Evolutionary conservation across 2,329 filamentous ascomycete genomes (phyloP), one percentile per base, ranked within the genome.

Genomic region (Xylariaceae sp.): DNA sequence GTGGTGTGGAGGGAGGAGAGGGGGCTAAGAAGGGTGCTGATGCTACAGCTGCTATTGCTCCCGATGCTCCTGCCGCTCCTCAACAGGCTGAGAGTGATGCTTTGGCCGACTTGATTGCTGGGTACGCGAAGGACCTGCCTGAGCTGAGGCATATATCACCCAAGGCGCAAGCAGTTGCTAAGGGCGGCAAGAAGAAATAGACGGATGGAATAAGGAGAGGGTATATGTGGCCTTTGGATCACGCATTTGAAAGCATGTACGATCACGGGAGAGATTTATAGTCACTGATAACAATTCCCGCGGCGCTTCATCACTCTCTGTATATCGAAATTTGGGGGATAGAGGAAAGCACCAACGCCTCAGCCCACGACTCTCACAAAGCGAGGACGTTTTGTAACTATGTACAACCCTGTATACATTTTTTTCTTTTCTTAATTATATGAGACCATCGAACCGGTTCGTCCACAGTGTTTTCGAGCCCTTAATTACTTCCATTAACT

Each of bases 181-280:
- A n/a, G n/a, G n/a, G n/a, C n/a, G n/a, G n/a, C n/a, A 71, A 69
- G 65, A 75, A 72, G 66, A 76, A 71, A 60, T 74, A 69, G 62
- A 46, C 48, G 48, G 45, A n/a, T 22, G 21, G 6, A 3, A 37
- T 5, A 22, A 27, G 6, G 5, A 23, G 42, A 17, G 16, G 19
- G 48, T 20, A 47, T 40, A 43, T 20, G 22, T 21, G 39, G 35
- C 12, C 7, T 17, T 20, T 17, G 34, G 17, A 37, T 45, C 40
- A 34, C 29, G 33, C 10, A 22, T 37, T 20, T 41, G n/a, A n/a
- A n/a, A n/a, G n/a, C n/a, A n/a, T n/a, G n/a, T n/a, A n/a, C n/a
- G n/a, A n/a, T n/a, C n/a, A n/a, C n/a, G n/a, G n/a, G n/a, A n/a
- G n/a, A n/a, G n/a, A n/a, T n/a, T n/a, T n/a, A n/a, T n/a, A n/a